Percentiles rank a stretch among this genome's conserved stretches.
phyloP scores from a whole-genome alignment of 805 yeast genomes.

The Kuraishia molischiana region DNA sequence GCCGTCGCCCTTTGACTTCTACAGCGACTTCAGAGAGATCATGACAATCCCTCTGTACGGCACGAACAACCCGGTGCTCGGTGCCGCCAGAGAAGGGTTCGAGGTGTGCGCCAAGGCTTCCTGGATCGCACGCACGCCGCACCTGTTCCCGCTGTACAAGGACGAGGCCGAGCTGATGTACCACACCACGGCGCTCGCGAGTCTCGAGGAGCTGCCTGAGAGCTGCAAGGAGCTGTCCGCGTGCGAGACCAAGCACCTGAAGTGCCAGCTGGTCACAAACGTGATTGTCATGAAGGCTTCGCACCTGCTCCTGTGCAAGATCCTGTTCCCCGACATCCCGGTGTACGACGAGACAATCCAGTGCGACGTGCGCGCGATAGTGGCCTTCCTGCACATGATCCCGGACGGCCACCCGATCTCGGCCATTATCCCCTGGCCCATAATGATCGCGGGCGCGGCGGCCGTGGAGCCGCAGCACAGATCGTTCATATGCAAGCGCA shows the following conservation, averaged over 20 bases:
- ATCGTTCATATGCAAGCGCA: background rate
- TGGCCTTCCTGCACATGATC: slow-evolving; percentile 1
- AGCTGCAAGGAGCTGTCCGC: background rate
- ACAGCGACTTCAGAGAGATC: slow-evolving; percentile 16
- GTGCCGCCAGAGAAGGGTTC: slow-evolving; percentile 26
- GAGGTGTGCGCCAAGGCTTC: slow-evolving; percentile 26
- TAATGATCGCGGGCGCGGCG: slow-evolving; percentile 2
- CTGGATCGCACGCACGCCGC: slow-evolving; percentile 18
- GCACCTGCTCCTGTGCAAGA: slow-evolving; percentile 2
- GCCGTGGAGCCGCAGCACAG: background rate
- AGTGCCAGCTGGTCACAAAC: background rate
- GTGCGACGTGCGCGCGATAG: background rate
- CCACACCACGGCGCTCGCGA: background rate
- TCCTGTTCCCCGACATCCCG: background rate
- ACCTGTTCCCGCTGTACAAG: no score
- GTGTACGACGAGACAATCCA: slow-evolving; percentile 1
- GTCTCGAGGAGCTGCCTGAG: background rate
- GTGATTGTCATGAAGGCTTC: slow-evolving; percentile 2
- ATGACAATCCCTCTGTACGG: slow-evolving; percentile 25
- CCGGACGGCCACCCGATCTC: slow-evolving; percentile 1
- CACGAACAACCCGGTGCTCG: slow-evolving; percentile 31
- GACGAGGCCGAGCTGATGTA: slow-evolving; percentile 1
- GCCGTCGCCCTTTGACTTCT: slow-evolving; percentile 33
- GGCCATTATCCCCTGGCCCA: slow-evolving; percentile 3
- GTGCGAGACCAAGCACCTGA: background rate